phyloP scores from a whole-genome alignment of 129 eudicot genomes.

The Chrysanthemum seticuspe region DNA sequence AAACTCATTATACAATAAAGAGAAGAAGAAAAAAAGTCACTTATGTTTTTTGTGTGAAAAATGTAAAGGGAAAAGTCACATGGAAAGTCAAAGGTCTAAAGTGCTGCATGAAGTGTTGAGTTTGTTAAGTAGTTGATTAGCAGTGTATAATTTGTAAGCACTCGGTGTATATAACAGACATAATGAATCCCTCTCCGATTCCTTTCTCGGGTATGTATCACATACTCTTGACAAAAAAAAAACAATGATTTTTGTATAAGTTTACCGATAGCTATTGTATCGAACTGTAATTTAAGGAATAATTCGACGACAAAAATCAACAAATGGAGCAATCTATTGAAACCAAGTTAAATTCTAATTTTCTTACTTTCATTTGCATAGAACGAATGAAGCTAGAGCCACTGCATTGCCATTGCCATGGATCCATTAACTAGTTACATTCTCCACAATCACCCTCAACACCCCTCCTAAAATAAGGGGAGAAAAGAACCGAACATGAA shows the following conservation, averaged over 20 bases:
- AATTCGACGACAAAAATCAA: neutral
- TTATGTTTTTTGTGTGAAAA: neutral
- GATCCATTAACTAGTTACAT: slow-evolving; percentile 21
- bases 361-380: slow-evolving; percentile 18
- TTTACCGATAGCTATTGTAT: no score
- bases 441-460: slow-evolving; percentile 19
- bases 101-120: no score
- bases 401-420: slow-evolving; percentile 14
- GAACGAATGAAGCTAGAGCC: slow-evolving; percentile 25
- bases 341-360: slow-evolving; percentile 8
- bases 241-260: no score
- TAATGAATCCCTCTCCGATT: no score
- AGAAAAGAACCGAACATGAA: slow-evolving; percentile 28
- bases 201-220: no score
- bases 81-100: no score
- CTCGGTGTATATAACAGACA: no score
- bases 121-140: no score
- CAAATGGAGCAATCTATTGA: neutral
- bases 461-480: slow-evolving; percentile 24
- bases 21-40: no score
- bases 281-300: neutral
- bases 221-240: no score
- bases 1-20: neutral
- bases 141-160: no score
- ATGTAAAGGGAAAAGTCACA: no score